Evolutionary conservation across 257 asterid genomes (phyloP), one percentile per base, ranked within the genome.

Genomic region (Buddleja alternifolia): DNA sequence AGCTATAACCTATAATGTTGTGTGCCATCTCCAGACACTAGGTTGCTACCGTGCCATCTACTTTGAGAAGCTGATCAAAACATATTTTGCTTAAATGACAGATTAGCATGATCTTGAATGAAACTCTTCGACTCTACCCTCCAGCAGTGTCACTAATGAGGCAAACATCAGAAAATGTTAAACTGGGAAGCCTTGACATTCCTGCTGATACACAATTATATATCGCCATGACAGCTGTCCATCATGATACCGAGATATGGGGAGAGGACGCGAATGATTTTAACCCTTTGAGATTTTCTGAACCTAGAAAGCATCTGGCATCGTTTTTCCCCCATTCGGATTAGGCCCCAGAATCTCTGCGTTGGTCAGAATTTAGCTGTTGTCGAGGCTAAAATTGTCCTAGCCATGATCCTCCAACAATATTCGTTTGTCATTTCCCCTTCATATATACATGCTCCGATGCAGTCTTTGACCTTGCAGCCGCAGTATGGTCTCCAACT

Each of bases 281-380:
- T 81, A 85, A 85, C 46, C 96, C 96, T 16, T 15, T 9, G 51
- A 77, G 96, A 56, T 89, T 85, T 40, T 32, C 73, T 0, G 78
- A 81, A 52, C 63, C 83, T 7, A 68, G 86, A 24, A 85, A 80
- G 76, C 85, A 85, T 68, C 66, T 77, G 19, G 92, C 86, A 4
- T 82, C 88, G 15, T 87, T 77, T 68, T 78, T 85, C n/a, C n/a
- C 71, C 96, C 96, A 0, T 89, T 89, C 20, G 88, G 94, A 0
- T 74, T 82, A 56, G 96, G 96, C 25, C 84, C 81, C 1, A 78
- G 92, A 72, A 67, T n/a, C n/a, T 77, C 10, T 89, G 96, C n/a
- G 87, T 84, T 8, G 96, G 96, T 16, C 94, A 86, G 82, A 89
- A 83, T 67, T 66, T 89, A 10, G 92, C 94, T 42, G 11, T 84